Conservation (phyloP, 306 rosid genomes). For the Rosa rugosa region DNA sequence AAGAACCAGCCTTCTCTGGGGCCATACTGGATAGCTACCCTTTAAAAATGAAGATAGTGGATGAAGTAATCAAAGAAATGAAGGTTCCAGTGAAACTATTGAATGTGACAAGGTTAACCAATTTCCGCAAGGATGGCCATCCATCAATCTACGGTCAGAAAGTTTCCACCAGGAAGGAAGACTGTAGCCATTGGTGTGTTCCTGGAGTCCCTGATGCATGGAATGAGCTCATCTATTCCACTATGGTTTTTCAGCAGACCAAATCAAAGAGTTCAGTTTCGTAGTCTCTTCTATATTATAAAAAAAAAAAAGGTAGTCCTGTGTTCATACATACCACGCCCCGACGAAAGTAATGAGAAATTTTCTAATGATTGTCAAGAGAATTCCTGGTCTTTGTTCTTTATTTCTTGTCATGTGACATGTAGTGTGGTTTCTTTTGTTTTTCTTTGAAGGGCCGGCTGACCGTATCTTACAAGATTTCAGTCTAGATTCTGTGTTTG, state of each 20-base stretch:
- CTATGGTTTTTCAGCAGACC: slow-evolving; percentile 47
- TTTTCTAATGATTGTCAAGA: neutral
- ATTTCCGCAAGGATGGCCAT: slow-evolving; percentile 93
- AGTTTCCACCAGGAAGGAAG: slow-evolving; percentile 62
- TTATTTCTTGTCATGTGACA: neutral
- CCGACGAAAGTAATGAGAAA: neutral
- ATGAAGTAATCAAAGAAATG: slow-evolving; percentile 70
- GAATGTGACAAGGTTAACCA: slow-evolving; percentile 86
- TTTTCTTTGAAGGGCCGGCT: neutral
- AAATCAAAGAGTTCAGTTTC: slow-evolving; percentile 30
- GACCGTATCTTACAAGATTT: neutral
- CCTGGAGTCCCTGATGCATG: slow-evolving; percentile 97
- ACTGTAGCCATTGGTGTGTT: slow-evolving; percentile 97
- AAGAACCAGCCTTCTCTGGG: slow-evolving; percentile 63
- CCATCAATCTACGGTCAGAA: slow-evolving; percentile 67
- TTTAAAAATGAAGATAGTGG: slow-evolving; percentile 85
- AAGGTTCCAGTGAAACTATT: slow-evolving; percentile 66
- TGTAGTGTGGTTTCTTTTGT: neutral
- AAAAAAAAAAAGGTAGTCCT: neutral
- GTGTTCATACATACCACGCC: neutral
- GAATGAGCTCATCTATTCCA: slow-evolving; percentile 87
- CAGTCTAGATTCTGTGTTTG: neutral
- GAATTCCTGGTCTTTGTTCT: slow-evolving; percentile 6
- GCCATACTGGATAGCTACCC: slow-evolving; percentile 78
- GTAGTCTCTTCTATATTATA: neutral